Base-by-base conservation (phyloP, 306 rosid species). In the Cucumis cinereus region DNA sequence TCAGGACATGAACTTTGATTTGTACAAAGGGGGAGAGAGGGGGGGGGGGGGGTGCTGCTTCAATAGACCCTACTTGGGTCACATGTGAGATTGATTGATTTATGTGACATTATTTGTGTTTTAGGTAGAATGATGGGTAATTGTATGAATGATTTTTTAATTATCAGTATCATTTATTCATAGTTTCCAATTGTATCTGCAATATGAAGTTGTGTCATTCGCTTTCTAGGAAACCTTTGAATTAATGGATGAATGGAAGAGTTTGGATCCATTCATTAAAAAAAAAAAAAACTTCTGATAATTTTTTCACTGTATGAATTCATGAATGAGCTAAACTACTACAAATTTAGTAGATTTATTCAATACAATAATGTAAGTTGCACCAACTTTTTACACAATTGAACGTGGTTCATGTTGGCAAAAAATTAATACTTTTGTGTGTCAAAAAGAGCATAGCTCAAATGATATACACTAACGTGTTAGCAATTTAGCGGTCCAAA, bases 41-140 rank as follows among this genome's bases (percentile, higher is more conserved):
- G 66, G 74, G 69, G 20, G 43, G 16, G 16, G 4, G 38, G 5
- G 26, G 66, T 38, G 74, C 43, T 38, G n/a, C 49, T 78, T 33
- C 55, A 22, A 9, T 10, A 22, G 74, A 73, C 64, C 82, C 82
- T 79, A 62, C 82, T 79, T 62, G 82, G 82, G 78, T 79, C 77
- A 30, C 35, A 47, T 47, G 59, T 47, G 57, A 66, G 30, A 24
- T 70, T 24, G 50, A 20, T 19, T 69, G 7, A 40, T 67, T 67
- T 67, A 40, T 40, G n/a, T 20, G 74, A 41, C 53, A 68, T 67
- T 67, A 15, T 67, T 15, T 20, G n/a, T 0, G 41, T 5, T 60
- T 14, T 49, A 28, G 49, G 40, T 6, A 24, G 28, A 23, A 58
- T 58, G 19, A 58, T 58, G 9, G 67, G 20, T 62, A 7, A 13